phyloP scores from a whole-genome alignment of 768 basidiomycete genomes.

The Pisolithus orientalis region DNA sequence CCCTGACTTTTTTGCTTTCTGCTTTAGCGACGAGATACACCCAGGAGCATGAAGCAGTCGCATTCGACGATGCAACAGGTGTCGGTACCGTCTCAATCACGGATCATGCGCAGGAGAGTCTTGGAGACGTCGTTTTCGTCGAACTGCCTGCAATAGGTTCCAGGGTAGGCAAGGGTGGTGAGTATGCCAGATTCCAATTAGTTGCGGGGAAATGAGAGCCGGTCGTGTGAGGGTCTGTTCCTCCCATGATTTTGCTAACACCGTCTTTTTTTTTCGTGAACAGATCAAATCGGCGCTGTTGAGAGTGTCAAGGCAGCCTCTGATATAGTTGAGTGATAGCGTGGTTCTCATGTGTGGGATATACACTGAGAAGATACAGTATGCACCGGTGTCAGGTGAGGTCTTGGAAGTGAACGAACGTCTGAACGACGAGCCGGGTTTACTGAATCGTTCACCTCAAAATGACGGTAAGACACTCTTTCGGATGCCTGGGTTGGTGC shows the following conservation, averaged over 20 bases:
- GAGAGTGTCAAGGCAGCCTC: constrained; percentile 97
- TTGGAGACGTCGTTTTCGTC: constrained; percentile 97
- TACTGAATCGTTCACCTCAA: constrained; percentile 87
- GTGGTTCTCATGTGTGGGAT: not conserved
- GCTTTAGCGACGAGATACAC: constrained; percentile 72
- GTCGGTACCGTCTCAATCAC: constrained; percentile 84
- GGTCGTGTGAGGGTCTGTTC: not conserved
- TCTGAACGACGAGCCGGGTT: constrained; percentile 60
- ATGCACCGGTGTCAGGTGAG: constrained; percentile 86
- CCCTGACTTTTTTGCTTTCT: not conserved
- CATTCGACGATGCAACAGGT: constrained; percentile 69
- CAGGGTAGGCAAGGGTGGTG: constrained; percentile 67
- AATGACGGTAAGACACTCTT: constrained; percentile 54
- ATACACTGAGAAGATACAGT: constrained; percentile 40
- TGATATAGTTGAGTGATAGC: constrained; percentile 62
- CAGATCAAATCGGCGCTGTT: constrained; percentile 85
- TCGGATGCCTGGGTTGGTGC: not conserved
- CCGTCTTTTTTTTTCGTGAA: not conserved
- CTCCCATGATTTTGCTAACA: not conserved
- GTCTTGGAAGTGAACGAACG: constrained; percentile 73
- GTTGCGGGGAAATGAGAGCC: not conserved
- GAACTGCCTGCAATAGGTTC: constrained; percentile 72
- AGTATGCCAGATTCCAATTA: constrained; percentile 23
- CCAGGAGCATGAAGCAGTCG: constrained; percentile 80
- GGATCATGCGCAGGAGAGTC: constrained; percentile 81